Conservation (phyloP, 2,329 filamentous ascomycete genomes). For the Rugonectria rugulosa region DNA sequence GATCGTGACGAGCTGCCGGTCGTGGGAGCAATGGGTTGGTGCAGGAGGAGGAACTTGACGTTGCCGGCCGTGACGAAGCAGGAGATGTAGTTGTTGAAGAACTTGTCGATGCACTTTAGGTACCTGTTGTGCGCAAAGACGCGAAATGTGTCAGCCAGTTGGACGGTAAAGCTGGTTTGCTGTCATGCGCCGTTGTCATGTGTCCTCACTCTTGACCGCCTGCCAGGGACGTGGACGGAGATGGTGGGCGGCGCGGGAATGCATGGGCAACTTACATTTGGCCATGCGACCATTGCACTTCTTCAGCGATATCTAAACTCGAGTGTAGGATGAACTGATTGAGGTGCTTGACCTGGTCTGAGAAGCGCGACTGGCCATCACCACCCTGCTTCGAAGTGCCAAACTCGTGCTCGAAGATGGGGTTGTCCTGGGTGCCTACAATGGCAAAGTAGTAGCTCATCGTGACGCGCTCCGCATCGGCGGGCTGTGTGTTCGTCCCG, state of each 20-base stretch:
- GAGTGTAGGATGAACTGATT: slow-evolving; percentile 98
- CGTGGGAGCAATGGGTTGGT: slow-evolving; percentile 70
- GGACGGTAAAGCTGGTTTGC: not conserved
- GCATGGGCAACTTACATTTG: slow-evolving; percentile 69
- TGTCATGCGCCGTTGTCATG: slow-evolving; percentile 6
- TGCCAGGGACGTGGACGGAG: not conserved
- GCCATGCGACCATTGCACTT: slow-evolving; percentile 90
- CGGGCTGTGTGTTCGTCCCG: slow-evolving; percentile 3
- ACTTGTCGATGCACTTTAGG: slow-evolving; percentile 94
- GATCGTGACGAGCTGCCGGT: slow-evolving; percentile 57
- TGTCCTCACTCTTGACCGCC: not conserved
- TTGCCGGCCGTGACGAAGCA: slow-evolving; percentile 94
- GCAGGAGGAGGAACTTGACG: slow-evolving; percentile 92
- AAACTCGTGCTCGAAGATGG: slow-evolving; percentile 96
- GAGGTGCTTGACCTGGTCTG: slow-evolving; percentile 86
- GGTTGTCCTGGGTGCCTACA: slow-evolving; percentile 93
- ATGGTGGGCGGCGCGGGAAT: not conserved
- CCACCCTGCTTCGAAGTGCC: slow-evolving; percentile 95
- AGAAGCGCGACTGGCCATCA: slow-evolving; percentile 89
- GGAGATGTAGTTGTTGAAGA: slow-evolving; percentile 94
- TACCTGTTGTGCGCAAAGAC: slow-evolving; percentile 66
- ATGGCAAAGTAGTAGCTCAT: slow-evolving; percentile 99
- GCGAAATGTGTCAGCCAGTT: slow-evolving; percentile 6
- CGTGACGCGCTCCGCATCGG: slow-evolving; percentile 43
- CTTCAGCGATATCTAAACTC: slow-evolving; percentile 92